Conservation (phyloP, 495 filamentous ascomycete species). For the Niebla homalea region DNA sequence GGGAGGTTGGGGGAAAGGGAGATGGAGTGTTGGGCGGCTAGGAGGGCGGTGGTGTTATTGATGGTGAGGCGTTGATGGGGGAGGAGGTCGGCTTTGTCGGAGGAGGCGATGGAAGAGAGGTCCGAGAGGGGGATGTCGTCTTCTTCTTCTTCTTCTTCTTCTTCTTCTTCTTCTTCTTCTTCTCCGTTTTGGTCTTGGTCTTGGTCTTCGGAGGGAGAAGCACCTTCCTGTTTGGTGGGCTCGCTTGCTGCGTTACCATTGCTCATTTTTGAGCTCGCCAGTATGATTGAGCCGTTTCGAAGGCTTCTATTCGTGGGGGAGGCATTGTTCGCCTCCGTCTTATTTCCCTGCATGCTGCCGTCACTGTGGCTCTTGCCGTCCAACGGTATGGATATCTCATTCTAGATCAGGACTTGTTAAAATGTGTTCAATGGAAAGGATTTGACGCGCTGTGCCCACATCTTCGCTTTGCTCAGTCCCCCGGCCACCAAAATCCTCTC, state of each 20-base stretch:
- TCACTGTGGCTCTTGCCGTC: constrained; percentile 11
- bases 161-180: constrained; percentile 32
- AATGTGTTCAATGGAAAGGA: not conserved
- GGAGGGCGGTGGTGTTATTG: constrained; percentile 86
- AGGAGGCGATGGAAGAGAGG: constrained; percentile 59
- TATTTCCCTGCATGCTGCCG: constrained; percentile 11
- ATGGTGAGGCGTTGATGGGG: constrained; percentile 89
- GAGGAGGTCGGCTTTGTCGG: constrained; percentile 72
- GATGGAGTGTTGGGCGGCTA: constrained; percentile 63
- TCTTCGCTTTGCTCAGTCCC: constrained; percentile 21
- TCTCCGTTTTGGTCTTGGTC: constrained; percentile 28
- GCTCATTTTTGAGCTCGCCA: not conserved
- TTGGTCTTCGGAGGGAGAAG: constrained; percentile 23
- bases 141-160: constrained; percentile 38
- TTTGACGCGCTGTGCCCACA: constrained; percentile 2
- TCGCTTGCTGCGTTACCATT: constrained; percentile 17
- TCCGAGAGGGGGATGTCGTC: constrained; percentile 77
- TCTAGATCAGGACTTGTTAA: not conserved
- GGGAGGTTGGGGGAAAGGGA: constrained; percentile 43
- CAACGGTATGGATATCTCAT: constrained; percentile 1
- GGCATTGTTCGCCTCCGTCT: not conserved
- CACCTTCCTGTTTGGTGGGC: constrained; percentile 20
- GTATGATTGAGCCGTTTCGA: not conserved
- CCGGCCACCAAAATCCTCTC: constrained; percentile 19
- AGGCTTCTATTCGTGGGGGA: not conserved